Evolutionary conservation across 371 early-diverging fungal species (phyloP).

Genomic region (Mortierella sp.): DNA sequence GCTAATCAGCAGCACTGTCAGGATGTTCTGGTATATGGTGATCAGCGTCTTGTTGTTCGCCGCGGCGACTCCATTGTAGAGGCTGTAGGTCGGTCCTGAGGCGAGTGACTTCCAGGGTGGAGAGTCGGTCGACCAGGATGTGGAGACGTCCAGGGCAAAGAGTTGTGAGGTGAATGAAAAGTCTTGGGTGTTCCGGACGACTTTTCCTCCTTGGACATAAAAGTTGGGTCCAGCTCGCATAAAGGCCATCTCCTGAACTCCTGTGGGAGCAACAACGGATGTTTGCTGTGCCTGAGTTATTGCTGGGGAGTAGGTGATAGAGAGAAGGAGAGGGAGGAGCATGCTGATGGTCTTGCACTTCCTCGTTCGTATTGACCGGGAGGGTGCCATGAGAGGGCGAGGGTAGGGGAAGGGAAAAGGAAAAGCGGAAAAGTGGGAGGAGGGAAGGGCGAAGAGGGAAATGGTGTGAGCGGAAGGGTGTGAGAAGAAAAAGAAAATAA

Average conservation of each 20-base stretch:
- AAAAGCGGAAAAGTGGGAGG: neutral
- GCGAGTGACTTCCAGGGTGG: constrained; percentile 25
- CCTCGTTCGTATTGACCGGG: neutral
- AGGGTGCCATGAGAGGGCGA: neutral
- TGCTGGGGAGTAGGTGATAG: neutral
- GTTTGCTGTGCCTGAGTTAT: neutral
- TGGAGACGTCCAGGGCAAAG: constrained; percentile 22
- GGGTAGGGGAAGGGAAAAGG: neutral
- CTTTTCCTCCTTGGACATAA: constrained; percentile 27
- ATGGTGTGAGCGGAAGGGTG: neutral
- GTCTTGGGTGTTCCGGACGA: neutral
- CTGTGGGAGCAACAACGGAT: neutral
- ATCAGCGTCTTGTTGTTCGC: constrained; percentile 26
- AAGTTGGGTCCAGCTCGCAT: constrained; percentile 15
- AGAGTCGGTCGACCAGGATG: constrained; percentile 15
- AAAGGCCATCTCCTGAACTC: constrained; percentile 25
- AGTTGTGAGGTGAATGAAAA: constrained; percentile 5
- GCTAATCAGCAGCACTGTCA: neutral
- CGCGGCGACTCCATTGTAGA: neutral
- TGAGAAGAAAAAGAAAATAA: neutral
- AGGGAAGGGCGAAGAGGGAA: neutral
- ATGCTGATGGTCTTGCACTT: neutral
- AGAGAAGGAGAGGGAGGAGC: neutral
- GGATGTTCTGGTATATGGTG: neutral
- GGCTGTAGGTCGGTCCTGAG: neutral